Base-by-base conservation (phyloP, 805 yeast species). In the Metschnikowia aberdeeniae region DNA sequence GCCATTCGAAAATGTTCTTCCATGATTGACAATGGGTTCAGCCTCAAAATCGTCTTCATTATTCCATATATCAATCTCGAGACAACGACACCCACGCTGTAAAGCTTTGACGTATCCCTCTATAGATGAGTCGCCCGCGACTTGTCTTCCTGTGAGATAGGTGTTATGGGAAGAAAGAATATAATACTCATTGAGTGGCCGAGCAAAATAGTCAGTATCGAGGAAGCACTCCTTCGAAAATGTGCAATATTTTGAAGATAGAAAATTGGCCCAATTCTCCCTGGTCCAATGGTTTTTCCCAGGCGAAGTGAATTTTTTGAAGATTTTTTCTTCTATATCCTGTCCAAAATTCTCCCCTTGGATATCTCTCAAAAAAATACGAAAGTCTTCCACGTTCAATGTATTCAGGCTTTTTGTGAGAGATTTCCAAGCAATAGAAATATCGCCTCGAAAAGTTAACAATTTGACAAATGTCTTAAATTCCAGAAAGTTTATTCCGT, bases 1-100 rank as follows among this genome's bases (percentile, higher is more conserved):
- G 1, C 92, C 78, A 0, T 83, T 73, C 0, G 98, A 88, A 50
- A 93, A 78, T 0, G 96, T 80, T 40, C 84, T 68, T 0, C 99
- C 99, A 63, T 93, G 99, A 26, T 86, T 84, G 0, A 93, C 97
- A 0, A 87, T 78, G 0, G 99, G 99, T 0, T 84, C 90, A 10
- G 66, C 63, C 11, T 60, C 64, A 10, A 51, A 40, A 31, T 77
- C 81, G 19, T 84, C 86, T 11, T 45, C 48, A 11, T 71, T 71
- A 67, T 92, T 96, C 99, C 99, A 93, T 17, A 93, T 73, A 63
- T 93, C 99, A 34, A 93, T 81, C 59, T 93, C 99, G n/a, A 93
- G 73, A 51, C 97, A 90, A 36, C 97, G 73, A 57, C 98, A 93
- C 1, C 99, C 98, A 44, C 89, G 77, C 60, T 89, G 97, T 40